Percentiles rank a stretch among this genome's conserved stretches.
These are phyloP conservation scores for Pythium oligandrum DNA, from an alignment of 352 stramenopile species.

Conservation along the genomic window DNA sequence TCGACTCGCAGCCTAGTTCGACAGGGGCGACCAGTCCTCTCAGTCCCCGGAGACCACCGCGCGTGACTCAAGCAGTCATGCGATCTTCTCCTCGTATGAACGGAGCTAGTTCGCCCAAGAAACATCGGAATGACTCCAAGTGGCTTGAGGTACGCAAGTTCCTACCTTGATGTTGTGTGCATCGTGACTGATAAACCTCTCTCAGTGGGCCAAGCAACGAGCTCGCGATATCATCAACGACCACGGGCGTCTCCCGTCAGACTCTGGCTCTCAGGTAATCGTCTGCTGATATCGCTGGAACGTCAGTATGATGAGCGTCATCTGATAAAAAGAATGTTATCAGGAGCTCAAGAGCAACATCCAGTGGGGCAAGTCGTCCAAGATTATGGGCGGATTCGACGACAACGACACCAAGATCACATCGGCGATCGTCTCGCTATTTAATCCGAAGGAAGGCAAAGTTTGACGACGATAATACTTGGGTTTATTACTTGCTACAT, in stretches of 20 bases:
- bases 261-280: no score
- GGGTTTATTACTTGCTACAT: neutral
- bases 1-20: neutral
- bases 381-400: conserved; percentile 53
- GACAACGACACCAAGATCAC: conserved; percentile 49
- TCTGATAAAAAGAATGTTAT: no score
- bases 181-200: neutral
- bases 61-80: no score
- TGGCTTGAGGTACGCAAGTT: neutral
- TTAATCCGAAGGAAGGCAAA: conserved; percentile 20
- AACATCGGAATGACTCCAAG: no score
- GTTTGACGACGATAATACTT: conserved; percentile 6
- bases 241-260: neutral
- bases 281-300: no score
- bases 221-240: conserved; percentile 34
- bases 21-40: no score
- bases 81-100: no score
- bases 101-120: no score
- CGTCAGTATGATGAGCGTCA: no score
- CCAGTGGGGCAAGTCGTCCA: conserved; percentile 47
- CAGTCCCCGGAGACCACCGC: no score
- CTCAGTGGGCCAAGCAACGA: conserved; percentile 46
- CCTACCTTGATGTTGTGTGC: neutral
- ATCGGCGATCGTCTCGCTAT: conserved; percentile 50
- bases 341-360: conserved; percentile 32